Evolutionary conservation across 108 stramenopile genomes (phyloP), one percentile per base, ranked within the genome.

Genomic region (Poteriospumella lacustris): DNA sequence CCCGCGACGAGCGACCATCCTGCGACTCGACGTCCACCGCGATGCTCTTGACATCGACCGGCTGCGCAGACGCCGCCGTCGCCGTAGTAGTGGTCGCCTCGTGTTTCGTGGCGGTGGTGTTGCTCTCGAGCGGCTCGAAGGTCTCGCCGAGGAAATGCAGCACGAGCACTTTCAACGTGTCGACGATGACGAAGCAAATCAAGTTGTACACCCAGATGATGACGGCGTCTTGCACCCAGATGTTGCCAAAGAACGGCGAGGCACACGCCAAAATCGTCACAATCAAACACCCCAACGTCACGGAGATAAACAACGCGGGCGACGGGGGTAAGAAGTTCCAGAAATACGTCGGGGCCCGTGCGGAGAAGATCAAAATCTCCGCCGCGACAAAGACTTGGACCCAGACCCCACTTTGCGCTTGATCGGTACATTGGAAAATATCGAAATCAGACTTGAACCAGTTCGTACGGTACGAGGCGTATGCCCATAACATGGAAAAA

Each of bases 401-500:
- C 70, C 70, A 73, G 3, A 73, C 70, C 3, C 9, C 70, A 5
- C n/a, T 33, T 24, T 73, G 70, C 5, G 47, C 47, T 38, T 73
- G 43, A 12, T 5, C n/a, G 5, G 24, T 3, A 56, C 70, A 73
- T 42, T 26, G 26, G 31, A 15, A 15, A 44, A 73, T 73, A 52
- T 73, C 5, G 47, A 52, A 73, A 42, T 73, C 70, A 24, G 9
- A 5, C 26, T 42, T 3, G 36, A 73, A 73, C 31, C 26, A 56
- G 5, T 31, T 31, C n/a, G n/a, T 44, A 9, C 33, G 5, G 36
- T 64, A 9, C 5, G 70, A 3, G 9, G 19, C 5, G 31, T 34
- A 73, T n/a, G 70, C 70, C 43, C 43, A 73, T 5, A 73, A 26
- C 41, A 73, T 42, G 15, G 70, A 42, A 42, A 73, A 34, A 52